A percentile compares a stretch with the other conserved stretches of the same genome.
These are phyloP conservation scores for Lenzites betulinus DNA, from an alignment of 768 basidiomycete genomes.

Conservation along the genomic window DNA sequence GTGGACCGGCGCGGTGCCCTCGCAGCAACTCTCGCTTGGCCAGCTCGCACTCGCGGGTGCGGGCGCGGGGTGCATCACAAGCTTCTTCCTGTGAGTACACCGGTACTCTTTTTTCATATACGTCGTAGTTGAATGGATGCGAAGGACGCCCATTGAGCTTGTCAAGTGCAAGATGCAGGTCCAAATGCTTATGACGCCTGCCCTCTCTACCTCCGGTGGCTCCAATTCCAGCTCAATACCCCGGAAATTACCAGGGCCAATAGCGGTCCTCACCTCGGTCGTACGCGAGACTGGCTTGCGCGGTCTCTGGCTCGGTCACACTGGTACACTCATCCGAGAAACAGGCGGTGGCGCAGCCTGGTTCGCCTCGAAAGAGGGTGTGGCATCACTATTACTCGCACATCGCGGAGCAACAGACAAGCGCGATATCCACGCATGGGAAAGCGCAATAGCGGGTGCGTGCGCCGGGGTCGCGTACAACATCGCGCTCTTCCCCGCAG, in stretches of 20 bases:
- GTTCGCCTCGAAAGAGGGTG: constrained; percentile 87
- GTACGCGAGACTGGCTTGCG: constrained; percentile 68
- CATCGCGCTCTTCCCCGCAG: constrained; percentile 91
- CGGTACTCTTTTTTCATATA: background rate
- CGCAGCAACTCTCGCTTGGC: constrained; percentile 53
- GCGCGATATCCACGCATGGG: constrained; percentile 52
- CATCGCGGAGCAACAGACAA: constrained; percentile 42
- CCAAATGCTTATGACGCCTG: constrained; percentile 67
- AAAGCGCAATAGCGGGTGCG: constrained; percentile 86
- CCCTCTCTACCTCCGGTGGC: constrained; percentile 19
- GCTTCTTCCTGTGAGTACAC: constrained; percentile 76
- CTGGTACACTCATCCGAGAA: constrained; percentile 90
- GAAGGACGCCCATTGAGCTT: constrained; percentile 89
- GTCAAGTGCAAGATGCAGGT: constrained; percentile 99
- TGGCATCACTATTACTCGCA: constrained; percentile 60
- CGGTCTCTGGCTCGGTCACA: constrained; percentile 97
- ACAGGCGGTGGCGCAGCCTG: constrained; percentile 89
- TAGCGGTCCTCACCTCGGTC: constrained; percentile 63
- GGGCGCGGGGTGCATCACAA: constrained; percentile 84
- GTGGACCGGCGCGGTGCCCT: constrained; percentile 35
- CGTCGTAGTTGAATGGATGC: background rate
- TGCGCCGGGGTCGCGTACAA: constrained; percentile 85
- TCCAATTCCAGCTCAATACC: constrained; percentile 10
- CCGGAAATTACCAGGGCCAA: constrained; percentile 66
- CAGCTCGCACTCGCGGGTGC: constrained; percentile 82